Evolutionary conservation across 2,329 filamentous ascomycete genomes (phyloP), one percentile per base, ranked within the genome.

Genomic region (Cryoendolithus antarcticus): DNA sequence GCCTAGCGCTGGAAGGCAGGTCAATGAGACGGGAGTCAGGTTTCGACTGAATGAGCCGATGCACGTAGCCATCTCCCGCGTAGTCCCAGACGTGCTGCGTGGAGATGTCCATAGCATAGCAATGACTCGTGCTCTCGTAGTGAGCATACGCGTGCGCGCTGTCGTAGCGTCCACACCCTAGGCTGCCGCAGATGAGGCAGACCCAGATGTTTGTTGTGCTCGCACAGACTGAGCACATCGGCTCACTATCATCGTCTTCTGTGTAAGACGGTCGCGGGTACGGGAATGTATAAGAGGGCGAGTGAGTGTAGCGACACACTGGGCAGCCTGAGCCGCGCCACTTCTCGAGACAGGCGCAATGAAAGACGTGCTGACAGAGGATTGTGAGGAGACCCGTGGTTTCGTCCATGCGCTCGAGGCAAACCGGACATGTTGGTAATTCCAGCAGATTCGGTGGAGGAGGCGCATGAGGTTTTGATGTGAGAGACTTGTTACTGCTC

Each of bases 41-140:
- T 64, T 95, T 94, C 55, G 86, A 86, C 48, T 93, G 82, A 40
- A 98, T 93, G 37, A 96, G 75, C 7, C 91, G 80, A 61, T 98
- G 91, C 35, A 96, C 91, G 71, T 94, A 98, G 55, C 82, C 83
- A 56, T 98, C 91, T 4, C 85, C 86, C 0, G 84, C 85, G 48
- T 98, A 98, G 61, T 98, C 91, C 91, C 91, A 98, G 1, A 98
- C 88, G 51, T 94, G 82, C 59, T 98, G 89, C 1, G 86, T 93
- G 45, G 82, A 78, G 30, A 96, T 75, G 58, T 98, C 91, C 58
- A 98, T 82, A 19, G 86, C 82, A 57, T 94, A 98, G 46, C 82
- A 83, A 60, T 98, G 91, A 3, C 78, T 77, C 3, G 85, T 93
- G 40, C 84, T 74, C 61, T 93, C 86, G 75, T 86, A 95, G 61